A percentile compares a stretch with the other conserved stretches of the same genome.
These are phyloP conservation scores for Avena atlantica DNA, from an alignment of 176 grass and related monocot species.

Conservation along the genomic window DNA sequence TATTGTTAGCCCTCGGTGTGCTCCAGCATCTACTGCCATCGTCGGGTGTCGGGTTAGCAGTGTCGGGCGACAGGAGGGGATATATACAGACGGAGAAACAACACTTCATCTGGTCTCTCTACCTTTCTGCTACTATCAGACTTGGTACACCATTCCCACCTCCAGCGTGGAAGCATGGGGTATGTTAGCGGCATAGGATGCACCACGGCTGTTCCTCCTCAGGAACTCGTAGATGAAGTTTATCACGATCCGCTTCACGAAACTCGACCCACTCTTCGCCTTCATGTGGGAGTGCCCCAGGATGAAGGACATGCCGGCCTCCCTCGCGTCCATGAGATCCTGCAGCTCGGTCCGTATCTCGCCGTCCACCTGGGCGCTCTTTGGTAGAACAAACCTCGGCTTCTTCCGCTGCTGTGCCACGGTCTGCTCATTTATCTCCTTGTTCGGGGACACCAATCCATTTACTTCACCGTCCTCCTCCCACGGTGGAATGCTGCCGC, in stretches of 20 bases:
- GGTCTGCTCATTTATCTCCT: conserved; percentile 33
- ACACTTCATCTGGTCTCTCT: conserved; percentile 32
- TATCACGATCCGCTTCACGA: conserved; percentile 72
- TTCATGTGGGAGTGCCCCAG: conserved; percentile 88
- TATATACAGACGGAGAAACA: conserved; percentile 44
- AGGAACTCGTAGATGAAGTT: conserved; percentile 85
- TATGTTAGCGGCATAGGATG: conserved; percentile 74
- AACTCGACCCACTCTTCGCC: conserved; percentile 77
- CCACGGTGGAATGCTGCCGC: conserved; percentile 37
- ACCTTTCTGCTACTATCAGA: conserved; percentile 55
- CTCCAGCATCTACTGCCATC: conserved; percentile 37
- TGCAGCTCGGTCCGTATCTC: conserved; percentile 65
- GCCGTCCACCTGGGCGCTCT: conserved; percentile 62
- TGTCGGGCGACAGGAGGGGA: not conserved
- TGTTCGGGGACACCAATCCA: conserved; percentile 33
- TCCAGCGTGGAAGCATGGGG: conserved; percentile 93
- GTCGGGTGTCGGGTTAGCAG: not conserved
- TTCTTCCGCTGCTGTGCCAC: conserved; percentile 50
- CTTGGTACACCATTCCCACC: conserved; percentile 96
- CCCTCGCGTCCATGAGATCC: conserved; percentile 90
- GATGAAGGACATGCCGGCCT: conserved; percentile 97
- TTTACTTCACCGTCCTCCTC: conserved; percentile 56
- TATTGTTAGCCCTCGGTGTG: conserved; percentile 25
- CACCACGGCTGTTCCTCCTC: conserved; percentile 85
- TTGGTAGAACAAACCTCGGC: conserved; percentile 74